Evolutionary conservation across 2,329 filamentous ascomycete species (phyloP).

Genomic region (Metarhizium humberi): DNA sequence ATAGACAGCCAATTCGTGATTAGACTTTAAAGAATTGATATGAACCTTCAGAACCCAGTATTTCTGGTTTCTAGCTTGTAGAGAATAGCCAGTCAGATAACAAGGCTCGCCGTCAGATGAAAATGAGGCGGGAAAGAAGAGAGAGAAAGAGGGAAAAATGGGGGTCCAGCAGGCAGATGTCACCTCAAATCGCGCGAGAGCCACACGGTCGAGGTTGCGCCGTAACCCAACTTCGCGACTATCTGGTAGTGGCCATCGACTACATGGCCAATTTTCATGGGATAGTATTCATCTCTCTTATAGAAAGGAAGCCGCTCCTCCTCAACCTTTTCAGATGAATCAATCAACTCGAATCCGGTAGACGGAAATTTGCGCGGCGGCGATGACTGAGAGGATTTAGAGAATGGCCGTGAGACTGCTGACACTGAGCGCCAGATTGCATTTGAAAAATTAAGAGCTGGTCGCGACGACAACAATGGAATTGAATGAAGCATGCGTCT

Average conservation of each 20-base stretch:
- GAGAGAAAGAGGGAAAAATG: too few relatives aligned
- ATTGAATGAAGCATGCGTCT: background rate
- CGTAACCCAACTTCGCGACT: conserved; percentile 33
- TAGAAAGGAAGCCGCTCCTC: conserved; percentile 1
- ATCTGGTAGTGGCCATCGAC: conserved; percentile 13
- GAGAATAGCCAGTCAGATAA: background rate
- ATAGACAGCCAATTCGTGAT: conserved; percentile 22
- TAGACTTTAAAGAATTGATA: conserved; percentile 16
- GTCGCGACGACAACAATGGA: background rate
- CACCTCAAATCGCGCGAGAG: conserved; percentile 26
- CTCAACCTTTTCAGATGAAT: background rate
- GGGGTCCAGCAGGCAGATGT: background rate
- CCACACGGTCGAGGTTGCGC: conserved; percentile 32
- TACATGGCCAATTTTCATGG: conserved; percentile 1
- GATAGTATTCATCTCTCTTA: background rate
- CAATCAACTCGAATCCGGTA: background rate
- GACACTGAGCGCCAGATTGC: background rate
- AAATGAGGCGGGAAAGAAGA: background rate
- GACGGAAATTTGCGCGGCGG: background rate
- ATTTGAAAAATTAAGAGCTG: background rate
- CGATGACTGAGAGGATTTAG: background rate
- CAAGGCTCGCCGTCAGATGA: background rate
- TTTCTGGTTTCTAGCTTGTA: conserved; percentile 9
- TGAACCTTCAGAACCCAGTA: conserved; percentile 26
- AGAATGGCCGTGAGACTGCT: background rate